These are phyloP conservation scores for Botrytis elliptica DNA, from an alignment of 2,329 filamentous ascomycete genomes.

Conservation along the genomic window DNA sequence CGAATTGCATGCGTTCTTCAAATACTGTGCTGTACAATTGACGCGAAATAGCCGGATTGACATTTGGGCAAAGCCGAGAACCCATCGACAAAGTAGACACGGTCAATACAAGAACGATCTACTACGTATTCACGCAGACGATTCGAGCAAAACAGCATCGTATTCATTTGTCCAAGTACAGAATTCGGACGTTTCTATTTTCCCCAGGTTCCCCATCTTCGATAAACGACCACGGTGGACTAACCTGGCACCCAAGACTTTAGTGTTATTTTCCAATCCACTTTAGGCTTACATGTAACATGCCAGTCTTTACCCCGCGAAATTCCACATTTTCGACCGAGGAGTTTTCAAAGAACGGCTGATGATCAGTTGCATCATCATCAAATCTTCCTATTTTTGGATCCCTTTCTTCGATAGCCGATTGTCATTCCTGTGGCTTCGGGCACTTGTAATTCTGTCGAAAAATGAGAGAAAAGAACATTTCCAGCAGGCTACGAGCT, in stretches of 20 bases:
- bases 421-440: neutral
- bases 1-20: neutral
- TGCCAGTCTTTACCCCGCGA: slow-evolving; percentile 14
- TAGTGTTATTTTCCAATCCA: neutral
- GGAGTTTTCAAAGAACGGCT: neutral
- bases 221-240: neutral
- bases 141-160: neutral
- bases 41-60: neutral
- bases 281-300: slow-evolving; percentile 1
- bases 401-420: neutral
- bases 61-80: neutral
- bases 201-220: slow-evolving; percentile 1
- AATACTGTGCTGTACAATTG: neutral
- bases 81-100: neutral
- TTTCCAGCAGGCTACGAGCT: neutral
- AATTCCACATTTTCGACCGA: slow-evolving; percentile 6
- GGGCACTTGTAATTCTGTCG: too few relatives aligned
- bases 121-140: neutral
- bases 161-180: neutral
- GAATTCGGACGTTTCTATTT: neutral
- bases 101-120: neutral
- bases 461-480: neutral
- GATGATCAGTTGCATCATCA: neutral
- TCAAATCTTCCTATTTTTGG: neutral
- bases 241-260: neutral